Conservation (phyloP, 768 basidiomycete species). For the Boletus subparvulus region DNA sequence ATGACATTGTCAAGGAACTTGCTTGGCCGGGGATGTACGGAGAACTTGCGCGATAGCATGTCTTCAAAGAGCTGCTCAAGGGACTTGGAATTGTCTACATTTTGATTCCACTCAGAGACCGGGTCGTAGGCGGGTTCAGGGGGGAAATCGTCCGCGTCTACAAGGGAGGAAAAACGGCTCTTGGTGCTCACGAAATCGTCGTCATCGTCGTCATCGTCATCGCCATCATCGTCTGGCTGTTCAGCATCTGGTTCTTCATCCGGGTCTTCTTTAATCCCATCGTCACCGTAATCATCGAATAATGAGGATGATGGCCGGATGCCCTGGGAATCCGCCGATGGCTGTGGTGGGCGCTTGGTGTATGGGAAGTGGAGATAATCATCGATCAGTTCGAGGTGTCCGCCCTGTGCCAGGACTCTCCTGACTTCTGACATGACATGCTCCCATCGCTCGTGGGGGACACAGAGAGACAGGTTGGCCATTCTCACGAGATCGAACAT, state of each 20-base stretch:
- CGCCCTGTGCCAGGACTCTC: conserved; percentile 60
- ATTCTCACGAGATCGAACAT: conserved; percentile 74
- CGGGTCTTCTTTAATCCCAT: conserved; percentile 16
- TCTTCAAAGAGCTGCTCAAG: conserved; percentile 59
- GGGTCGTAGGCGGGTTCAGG: conserved; percentile 24
- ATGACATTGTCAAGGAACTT: conserved; percentile 48
- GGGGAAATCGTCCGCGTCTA: conserved; percentile 20
- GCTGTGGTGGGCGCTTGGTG: conserved; percentile 31
- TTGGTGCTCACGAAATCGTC: conserved; percentile 35
- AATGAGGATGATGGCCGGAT: conserved; percentile 13
- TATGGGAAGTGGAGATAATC: conserved; percentile 69
- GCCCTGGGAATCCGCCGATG: conserved; percentile 2
- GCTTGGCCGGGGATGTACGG: conserved; percentile 52
- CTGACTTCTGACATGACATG: conserved; percentile 56
- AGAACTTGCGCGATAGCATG: conserved; percentile 55
- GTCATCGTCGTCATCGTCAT: conserved; percentile 30
- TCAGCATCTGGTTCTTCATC: conserved; percentile 10
- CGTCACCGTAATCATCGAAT: conserved; percentile 23
- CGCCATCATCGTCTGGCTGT: not conserved
- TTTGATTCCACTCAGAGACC: conserved; percentile 41
- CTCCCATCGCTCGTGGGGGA: conserved; percentile 63
- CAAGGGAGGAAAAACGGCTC: conserved; percentile 26
- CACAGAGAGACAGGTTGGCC: conserved; percentile 61
- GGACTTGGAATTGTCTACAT: conserved; percentile 39
- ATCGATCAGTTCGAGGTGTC: conserved; percentile 72